Evolutionary conservation across 441 rosid genomes (phyloP).

Genomic region (Cnidoscolus chayamansa): DNA sequence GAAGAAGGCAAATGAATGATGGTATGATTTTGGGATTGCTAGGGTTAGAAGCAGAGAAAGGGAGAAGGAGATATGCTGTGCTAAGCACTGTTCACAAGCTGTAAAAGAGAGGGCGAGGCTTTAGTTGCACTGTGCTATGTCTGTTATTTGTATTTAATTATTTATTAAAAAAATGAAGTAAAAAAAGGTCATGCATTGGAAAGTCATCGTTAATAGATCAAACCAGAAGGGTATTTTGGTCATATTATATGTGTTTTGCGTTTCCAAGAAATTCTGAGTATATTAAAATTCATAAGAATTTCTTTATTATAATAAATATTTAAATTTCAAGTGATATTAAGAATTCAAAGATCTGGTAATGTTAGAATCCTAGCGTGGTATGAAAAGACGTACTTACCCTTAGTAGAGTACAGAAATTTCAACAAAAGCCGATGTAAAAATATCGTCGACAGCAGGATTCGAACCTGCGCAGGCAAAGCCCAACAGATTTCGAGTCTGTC

Average conservation of each 20-base stretch:
- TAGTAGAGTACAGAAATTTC: background rate
- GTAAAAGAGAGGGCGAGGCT: background rate
- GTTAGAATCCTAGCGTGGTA: too few relatives aligned
- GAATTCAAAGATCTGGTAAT: too few relatives aligned
- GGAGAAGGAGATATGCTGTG: background rate
- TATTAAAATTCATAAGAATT: too few relatives aligned
- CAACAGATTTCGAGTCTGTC: slow-evolving; percentile 99
- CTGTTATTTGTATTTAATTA: background rate
- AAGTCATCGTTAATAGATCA: background rate
- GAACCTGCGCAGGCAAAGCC: slow-evolving; percentile 99
- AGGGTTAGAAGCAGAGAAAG: slow-evolving; percentile 1
- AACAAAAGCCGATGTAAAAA: too few relatives aligned
- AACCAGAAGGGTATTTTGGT: slow-evolving; percentile 10
- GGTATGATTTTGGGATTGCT: background rate
- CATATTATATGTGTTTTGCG: background rate
- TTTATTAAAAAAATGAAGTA: too few relatives aligned
- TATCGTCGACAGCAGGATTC: slow-evolving; percentile 98
- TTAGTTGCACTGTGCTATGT: background rate
- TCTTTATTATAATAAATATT: too few relatives aligned
- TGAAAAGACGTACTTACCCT: background rate
- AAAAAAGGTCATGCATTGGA: background rate
- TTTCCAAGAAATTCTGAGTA: background rate
- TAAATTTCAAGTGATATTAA: too few relatives aligned
- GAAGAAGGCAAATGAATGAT: slow-evolving; percentile 2
- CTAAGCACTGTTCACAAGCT: background rate